phyloP scores from a whole-genome alignment of 495 filamentous ascomycete species.

The Neurospora africana region DNA sequence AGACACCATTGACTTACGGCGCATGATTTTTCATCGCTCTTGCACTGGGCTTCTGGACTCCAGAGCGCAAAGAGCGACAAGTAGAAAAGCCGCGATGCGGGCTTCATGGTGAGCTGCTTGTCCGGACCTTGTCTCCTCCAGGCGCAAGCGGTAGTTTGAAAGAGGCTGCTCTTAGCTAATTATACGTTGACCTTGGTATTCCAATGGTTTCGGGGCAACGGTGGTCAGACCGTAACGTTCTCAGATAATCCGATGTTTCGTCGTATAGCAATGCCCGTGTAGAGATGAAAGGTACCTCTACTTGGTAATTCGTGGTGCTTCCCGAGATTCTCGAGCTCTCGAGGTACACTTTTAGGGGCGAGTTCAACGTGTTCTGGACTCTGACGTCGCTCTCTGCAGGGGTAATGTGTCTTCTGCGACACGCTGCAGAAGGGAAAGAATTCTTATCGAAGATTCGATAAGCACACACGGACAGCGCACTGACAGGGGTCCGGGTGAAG shows the following conservation, averaged over 20 bases:
- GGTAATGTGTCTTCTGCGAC: neutral
- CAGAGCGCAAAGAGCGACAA: conserved; percentile 67
- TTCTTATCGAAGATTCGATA: neutral
- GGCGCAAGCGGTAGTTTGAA: neutral
- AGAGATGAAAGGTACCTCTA: neutral
- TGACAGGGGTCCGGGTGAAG: neutral
- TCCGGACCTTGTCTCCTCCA: neutral
- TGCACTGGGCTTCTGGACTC: conserved; percentile 38
- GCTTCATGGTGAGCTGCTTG: conserved; percentile 42
- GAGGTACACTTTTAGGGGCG: neutral
- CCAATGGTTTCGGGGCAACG: neutral
- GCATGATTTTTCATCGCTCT: conserved; percentile 19
- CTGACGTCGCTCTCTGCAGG: neutral
- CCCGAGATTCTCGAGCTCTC: neutral
- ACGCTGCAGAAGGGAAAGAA: neutral
- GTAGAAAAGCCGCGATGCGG: conserved; percentile 60
- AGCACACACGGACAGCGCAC: neutral
- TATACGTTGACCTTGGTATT: neutral
- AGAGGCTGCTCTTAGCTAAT: neutral
- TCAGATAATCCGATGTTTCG: neutral
- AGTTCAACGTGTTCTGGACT: neutral
- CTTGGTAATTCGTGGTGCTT: neutral
- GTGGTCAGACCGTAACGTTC: neutral
- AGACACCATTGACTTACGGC: conserved; percentile 31
- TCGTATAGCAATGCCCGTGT: neutral